Evolutionary conservation across 169 alveolate species (phyloP).

Genomic region (Plasmodium inui): DNA sequence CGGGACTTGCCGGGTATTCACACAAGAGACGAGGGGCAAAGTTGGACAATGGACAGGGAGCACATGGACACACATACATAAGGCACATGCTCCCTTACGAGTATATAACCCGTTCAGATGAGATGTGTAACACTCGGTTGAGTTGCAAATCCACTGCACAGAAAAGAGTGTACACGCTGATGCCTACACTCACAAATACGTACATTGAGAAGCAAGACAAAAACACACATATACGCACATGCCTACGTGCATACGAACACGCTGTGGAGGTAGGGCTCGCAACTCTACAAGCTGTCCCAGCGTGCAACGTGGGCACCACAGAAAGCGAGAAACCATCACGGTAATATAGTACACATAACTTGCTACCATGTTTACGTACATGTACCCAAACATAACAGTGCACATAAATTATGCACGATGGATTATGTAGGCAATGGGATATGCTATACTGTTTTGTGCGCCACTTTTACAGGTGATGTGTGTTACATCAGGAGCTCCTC

Average conservation of each 20-base stretch:
- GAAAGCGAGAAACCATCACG: neutral
- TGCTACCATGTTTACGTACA: neutral
- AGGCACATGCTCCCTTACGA: neutral
- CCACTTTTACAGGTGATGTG: neutral
- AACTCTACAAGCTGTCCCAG: neutral
- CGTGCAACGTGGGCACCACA: neutral
- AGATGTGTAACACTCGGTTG: neutral
- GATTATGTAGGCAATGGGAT: neutral
- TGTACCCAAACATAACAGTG: neutral
- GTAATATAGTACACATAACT: neutral
- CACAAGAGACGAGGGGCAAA: neutral
- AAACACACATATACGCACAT: neutral
- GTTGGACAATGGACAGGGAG: neutral
- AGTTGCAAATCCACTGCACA: neutral
- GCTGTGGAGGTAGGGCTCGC: neutral
- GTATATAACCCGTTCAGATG: neutral
- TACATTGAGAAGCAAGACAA: neutral
- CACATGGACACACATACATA: neutral
- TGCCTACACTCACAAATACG: neutral
- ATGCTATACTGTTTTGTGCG: neutral
- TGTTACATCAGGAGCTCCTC: neutral
- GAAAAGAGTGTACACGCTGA: neutral
- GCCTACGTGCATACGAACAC: neutral
- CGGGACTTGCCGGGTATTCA: neutral
- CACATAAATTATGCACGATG: neutral